Base-by-base conservation (phyloP, 352 stramenopile genomes). In the Phytopythium chamaehyphon region DNA sequence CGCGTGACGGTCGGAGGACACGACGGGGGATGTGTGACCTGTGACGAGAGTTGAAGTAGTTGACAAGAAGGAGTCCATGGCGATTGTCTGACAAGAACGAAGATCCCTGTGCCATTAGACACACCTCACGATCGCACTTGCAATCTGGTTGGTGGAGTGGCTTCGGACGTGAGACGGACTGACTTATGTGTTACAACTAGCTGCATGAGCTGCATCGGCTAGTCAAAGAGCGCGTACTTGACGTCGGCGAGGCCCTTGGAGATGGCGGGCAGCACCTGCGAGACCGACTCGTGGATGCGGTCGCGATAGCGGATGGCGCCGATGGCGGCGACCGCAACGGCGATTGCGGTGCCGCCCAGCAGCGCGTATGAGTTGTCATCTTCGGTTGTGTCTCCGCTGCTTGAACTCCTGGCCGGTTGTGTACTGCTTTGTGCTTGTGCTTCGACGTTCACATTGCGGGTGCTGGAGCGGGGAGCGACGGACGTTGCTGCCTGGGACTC, bases 181-280 rank as follows among this genome's bases (percentile, higher is more conserved):
- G n/a, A n/a, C n/a, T n/a, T n/a, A n/a, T n/a, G n/a, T n/a, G n/a
- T n/a, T n/a, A n/a, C n/a, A n/a, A n/a, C n/a, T n/a, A n/a, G n/a
- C n/a, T n/a, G n/a, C n/a, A n/a, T n/a, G n/a, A n/a, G n/a, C n/a
- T n/a, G n/a, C n/a, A n/a, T n/a, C n/a, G n/a, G n/a, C 9, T 33
- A 33, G 9, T 88, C 76, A 47, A 88, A 85, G 6, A 88, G 54
- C 23, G 74, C 74, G 46, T 76, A 79, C 51, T 86, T 87, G 47
- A 76, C 78, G 45, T 90, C 78, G 0, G 62, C 66, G 22, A 90
- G 51, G 0, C 69, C 62, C 45, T 86, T 86, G 12, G 71, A 83
- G 28, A 89, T 71, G n/a, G 61, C 65, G 10, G 74, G 72, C 19
- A 70, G 54, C 11, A 73, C 68, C 36, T 61, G 60, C 6, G 64